phyloP scores from a whole-genome alignment of 352 stramenopile species.

The Phytopythium kandeliae region DNA sequence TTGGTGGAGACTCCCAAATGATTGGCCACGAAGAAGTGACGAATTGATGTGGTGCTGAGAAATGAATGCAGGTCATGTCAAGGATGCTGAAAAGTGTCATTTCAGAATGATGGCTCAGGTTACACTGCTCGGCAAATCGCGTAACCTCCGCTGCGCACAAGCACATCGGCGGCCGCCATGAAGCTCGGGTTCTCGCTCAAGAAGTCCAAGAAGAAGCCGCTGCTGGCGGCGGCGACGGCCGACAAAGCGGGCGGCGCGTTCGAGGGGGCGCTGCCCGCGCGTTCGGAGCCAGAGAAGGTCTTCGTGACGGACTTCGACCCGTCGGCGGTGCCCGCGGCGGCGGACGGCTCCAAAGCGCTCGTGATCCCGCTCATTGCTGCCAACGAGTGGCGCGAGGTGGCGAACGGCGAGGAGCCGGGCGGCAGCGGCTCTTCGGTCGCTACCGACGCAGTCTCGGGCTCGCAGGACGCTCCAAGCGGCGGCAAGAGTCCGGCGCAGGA shows the following conservation, averaged over 20 bases:
- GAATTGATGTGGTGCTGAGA: no score
- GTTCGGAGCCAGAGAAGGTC: slow-evolving; percentile 29
- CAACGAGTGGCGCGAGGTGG: slow-evolving; percentile 37
- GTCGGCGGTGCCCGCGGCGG: slow-evolving; percentile 13
- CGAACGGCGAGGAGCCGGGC: not conserved
- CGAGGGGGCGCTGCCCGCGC: slow-evolving; percentile 6
- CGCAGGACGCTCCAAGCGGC: not conserved
- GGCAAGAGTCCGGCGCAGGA: not conserved
- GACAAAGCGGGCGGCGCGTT: slow-evolving; percentile 17
- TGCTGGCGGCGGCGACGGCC: slow-evolving; percentile 6
- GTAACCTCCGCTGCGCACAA: no score
- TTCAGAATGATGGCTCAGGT: no score
- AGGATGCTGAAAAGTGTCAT: no score
- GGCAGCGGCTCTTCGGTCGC: not conserved
- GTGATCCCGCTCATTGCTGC: slow-evolving; percentile 69
- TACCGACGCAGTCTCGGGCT: not conserved
- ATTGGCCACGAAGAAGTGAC: no score
- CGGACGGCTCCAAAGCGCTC: slow-evolving; percentile 21
- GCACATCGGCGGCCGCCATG: slow-evolving; percentile 25
- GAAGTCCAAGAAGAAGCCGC: slow-evolving; percentile 48
- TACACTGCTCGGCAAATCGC: no score
- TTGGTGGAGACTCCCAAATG: no score
- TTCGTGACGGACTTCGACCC: slow-evolving; percentile 78
- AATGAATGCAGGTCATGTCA: no score
- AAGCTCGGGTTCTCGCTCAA: slow-evolving; percentile 72